Evolutionary conservation across 2,329 filamentous ascomycete species (phyloP), one percentile per base, ranked within the genome.

Genomic region (Corinectria fuckeliana): DNA sequence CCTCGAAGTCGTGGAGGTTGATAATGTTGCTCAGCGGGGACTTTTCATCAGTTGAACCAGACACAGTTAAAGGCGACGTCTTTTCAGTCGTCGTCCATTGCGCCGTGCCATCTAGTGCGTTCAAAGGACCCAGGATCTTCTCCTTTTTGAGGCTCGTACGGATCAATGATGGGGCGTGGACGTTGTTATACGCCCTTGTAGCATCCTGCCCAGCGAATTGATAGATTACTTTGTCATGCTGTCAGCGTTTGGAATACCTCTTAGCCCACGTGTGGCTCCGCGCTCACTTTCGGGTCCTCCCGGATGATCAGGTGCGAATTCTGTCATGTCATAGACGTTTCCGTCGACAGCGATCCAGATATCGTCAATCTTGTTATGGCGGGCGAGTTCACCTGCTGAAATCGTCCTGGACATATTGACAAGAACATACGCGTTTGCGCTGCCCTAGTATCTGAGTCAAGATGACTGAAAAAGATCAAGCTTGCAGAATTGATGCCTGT

Each of bases 311-410:
- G 64, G 60, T 1, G 68, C 68, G 28, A 71, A 71, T 10, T 60
- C 50, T 0, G 69, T 69, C 20, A 71, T 75, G 72, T 91, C 86
- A 77, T 88, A 91, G 38, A 90, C 87, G 56, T 82, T 79, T 34
- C 82, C 82, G 67, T 90, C 83, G n/a, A 91, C 82, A 20, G 89
- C 86, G 60, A 91, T 82, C 89, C 88, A 91, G 66, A 83, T 78
- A 66, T 86, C 80, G 13, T 79, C 74, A 0, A 76, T 72, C 0
- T 71, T 77, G 39, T 75, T 78, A 66, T 87, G 84, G 34, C 69
- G 69, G 1, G 76, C 76, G 56, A 87, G 72, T 58, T 85, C 77
- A 39, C 76, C 64, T 2, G 72, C 66, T 13, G 79, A 77, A 18
- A 84, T 48, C 13, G 72, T 26, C 14, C 26, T 67, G 8, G 57